phyloP scores from a whole-genome alignment of 2,329 filamentous ascomycete species.

The Colletotrichum truncatum region DNA sequence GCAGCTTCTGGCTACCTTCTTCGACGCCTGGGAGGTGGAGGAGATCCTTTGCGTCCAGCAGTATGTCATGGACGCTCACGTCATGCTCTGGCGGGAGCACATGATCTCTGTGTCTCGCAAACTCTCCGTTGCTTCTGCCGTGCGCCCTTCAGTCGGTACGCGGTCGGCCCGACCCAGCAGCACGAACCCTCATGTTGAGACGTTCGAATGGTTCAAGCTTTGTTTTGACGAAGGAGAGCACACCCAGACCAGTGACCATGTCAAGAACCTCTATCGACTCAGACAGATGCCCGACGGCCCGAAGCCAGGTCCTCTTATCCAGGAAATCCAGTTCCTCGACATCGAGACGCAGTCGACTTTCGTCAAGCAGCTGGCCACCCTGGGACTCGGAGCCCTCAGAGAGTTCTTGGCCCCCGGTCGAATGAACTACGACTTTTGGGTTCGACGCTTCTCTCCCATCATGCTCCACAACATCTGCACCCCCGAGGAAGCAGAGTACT shows the following conservation, averaged over 20 bases:
- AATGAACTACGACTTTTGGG: background rate
- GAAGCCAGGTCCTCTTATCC: too few relatives aligned
- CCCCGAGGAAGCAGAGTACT: background rate
- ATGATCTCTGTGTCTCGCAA: too few relatives aligned
- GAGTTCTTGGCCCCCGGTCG: background rate
- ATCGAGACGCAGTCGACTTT: background rate
- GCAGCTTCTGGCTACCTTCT: background rate
- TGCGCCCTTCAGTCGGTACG: too few relatives aligned
- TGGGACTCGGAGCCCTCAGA: background rate
- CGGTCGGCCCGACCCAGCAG: too few relatives aligned
- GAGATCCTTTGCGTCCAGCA: background rate
- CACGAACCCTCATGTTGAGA: too few relatives aligned
- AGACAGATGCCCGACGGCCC: too few relatives aligned
- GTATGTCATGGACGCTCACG: background rate
- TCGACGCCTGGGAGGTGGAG: slow-evolving; percentile 10
- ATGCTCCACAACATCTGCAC: background rate
- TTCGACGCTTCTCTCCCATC: background rate
- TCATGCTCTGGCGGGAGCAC: background rate
- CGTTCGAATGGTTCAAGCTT: too few relatives aligned
- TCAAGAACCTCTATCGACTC: too few relatives aligned
- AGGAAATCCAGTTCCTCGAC: background rate
- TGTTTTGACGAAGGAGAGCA: too few relatives aligned
- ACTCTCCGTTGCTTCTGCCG: too few relatives aligned
- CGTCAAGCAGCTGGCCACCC: slow-evolving; percentile 7
- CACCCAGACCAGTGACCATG: background rate